A percentile compares a stretch with the other conserved stretches of the same genome.
phyloP scores from a whole-genome alignment of 129 eudicot species.

The Silybum marianum region DNA sequence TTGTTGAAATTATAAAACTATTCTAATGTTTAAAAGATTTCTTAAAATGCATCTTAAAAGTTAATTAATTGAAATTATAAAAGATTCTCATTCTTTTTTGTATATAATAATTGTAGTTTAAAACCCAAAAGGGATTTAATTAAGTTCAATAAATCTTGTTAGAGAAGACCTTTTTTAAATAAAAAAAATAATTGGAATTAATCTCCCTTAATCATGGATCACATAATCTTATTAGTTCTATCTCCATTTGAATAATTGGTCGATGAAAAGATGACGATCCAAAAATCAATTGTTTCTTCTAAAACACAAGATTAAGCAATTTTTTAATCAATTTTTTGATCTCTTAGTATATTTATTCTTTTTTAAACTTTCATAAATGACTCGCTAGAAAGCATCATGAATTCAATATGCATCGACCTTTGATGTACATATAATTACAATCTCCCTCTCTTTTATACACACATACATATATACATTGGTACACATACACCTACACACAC shows the following conservation, averaged over 20 bases:
- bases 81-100: background rate
- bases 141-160: background rate
- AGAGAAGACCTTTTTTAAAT: background rate
- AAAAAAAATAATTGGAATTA: background rate
- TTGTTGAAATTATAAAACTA: no score
- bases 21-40: no score
- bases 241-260: background rate
- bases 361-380: no score
- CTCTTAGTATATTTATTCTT: no score
- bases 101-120: no score
- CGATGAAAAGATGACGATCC: background rate
- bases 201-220: slow-evolving; percentile 3
- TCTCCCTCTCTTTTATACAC: no score
- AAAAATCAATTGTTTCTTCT: background rate
- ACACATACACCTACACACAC: no score
- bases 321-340: background rate
- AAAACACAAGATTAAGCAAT: background rate
- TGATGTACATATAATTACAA: background rate
- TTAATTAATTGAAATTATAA: background rate
- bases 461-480: no score
- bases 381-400: background rate
- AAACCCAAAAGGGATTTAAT: background rate
- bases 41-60: no score
- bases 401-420: background rate
- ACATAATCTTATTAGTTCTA: background rate